Evolutionary conservation across 148 eudicot species (phyloP).

Genomic region (Mesembryanthemum crystallinum): DNA sequence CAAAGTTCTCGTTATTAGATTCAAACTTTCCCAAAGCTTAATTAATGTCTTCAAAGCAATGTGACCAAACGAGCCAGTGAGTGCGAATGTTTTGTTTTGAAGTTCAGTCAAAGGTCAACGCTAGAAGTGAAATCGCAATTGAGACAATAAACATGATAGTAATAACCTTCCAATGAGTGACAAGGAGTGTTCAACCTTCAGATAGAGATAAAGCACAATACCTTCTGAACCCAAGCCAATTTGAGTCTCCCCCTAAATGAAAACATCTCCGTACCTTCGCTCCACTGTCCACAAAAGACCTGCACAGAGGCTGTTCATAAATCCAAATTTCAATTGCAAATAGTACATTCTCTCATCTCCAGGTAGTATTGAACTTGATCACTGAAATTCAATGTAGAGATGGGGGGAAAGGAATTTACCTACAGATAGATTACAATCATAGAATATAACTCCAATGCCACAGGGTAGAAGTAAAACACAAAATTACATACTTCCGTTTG

Average conservation of each 20-base stretch:
- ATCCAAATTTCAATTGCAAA: background rate
- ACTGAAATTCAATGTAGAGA: background rate
- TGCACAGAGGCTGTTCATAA: slow-evolving; percentile 21
- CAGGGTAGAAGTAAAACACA: background rate
- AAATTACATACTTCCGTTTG: background rate
- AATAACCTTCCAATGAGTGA: background rate
- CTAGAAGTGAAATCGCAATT: no score
- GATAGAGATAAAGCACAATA: slow-evolving; percentile 12
- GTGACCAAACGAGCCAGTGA: no score
- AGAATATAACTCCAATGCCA: background rate
- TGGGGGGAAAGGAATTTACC: background rate
- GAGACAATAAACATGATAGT: no score
- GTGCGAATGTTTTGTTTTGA: no score
- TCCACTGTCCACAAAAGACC: slow-evolving; percentile 70
- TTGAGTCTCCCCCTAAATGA: slow-evolving; percentile 74
- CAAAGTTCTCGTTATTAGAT: no score
- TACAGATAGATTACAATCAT: background rate
- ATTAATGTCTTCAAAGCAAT: no score
- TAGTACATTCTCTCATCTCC: no score
- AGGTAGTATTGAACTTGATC: background rate
- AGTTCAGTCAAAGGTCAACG: no score
- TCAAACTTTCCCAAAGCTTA: no score
- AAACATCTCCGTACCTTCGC: slow-evolving; percentile 42
- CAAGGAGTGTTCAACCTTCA: background rate
- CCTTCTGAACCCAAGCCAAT: slow-evolving; percentile 79